phyloP scores from a whole-genome alignment of 2,329 filamentous ascomycete species.

The Alternaria sp. region DNA sequence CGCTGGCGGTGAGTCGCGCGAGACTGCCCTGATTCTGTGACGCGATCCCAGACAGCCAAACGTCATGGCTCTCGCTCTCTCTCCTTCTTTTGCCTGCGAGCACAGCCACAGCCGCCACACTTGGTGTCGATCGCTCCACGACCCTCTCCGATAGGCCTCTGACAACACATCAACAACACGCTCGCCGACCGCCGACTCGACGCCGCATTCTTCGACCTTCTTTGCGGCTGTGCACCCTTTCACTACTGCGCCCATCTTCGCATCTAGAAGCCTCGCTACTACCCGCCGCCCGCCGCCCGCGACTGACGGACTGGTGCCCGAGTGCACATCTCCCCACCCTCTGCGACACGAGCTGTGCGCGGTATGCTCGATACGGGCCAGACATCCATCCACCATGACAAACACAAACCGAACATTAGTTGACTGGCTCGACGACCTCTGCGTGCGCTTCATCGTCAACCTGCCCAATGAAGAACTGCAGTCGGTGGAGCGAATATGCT shows the following conservation, averaged over 20 bases:
- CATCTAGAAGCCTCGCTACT: conserved; percentile 23
- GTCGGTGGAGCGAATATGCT: conserved; percentile 93
- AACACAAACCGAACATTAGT: conserved; percentile 84
- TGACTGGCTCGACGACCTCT: conserved; percentile 98
- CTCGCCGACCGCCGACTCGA: background rate
- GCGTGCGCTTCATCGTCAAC: conserved; percentile 98
- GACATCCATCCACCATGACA: conserved; percentile 64
- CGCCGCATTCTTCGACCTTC: conserved; percentile 30
- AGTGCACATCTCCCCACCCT: conserved; percentile 15
- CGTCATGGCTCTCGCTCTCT: conserved; percentile 28
- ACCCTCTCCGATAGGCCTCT: conserved; percentile 14
- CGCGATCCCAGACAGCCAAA: conserved; percentile 15
- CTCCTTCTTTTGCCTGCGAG: conserved; percentile 5
- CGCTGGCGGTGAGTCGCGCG: conserved; percentile 32
- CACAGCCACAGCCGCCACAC: conserved; percentile 30
- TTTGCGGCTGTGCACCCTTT: conserved; percentile 40
- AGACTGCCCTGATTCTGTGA: conserved; percentile 40
- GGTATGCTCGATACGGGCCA: conserved; percentile 71
- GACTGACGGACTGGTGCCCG: conserved; percentile 12
- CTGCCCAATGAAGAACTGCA: conserved; percentile 89
- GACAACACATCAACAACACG: conserved; percentile 14
- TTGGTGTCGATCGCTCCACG: conserved; percentile 15
- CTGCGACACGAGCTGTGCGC: conserved; percentile 29
- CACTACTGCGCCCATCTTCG: background rate
- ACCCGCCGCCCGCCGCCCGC: conserved; percentile 6